Evolutionary conservation across 306 rosid genomes (phyloP).

Genomic region (Ochetophila trinervis): DNA sequence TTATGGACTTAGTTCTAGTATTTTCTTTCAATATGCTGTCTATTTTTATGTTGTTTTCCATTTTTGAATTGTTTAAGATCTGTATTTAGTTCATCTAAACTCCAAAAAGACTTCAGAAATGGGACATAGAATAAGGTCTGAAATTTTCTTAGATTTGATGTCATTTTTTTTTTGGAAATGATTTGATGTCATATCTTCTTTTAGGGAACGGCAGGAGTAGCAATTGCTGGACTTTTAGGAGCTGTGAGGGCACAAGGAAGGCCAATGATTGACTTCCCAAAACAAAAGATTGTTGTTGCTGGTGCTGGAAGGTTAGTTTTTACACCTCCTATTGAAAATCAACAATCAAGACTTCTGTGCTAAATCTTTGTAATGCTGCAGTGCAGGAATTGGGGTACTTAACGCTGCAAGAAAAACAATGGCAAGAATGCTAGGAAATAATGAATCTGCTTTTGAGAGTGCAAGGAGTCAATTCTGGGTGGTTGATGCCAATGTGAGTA

Average conservation of each 20-base stretch:
- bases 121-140: neutral
- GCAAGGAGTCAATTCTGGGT: conserved; percentile 97
- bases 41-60: neutral
- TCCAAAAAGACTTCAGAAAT: neutral
- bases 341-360: conserved; percentile 16
- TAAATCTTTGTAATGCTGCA: conserved; percentile 46
- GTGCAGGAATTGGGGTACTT: conserved; percentile 97
- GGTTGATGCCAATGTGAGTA: conserved; percentile 84
- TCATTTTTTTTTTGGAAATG: too few relatives aligned
- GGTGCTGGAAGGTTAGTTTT: conserved; percentile 98
- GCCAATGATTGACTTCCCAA: conserved; percentile 97
- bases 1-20: too few relatives aligned
- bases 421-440: conserved; percentile 99
- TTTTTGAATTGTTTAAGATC: too few relatives aligned
- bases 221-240: conserved; percentile 95
- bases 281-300: conserved; percentile 96
- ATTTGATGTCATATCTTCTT: conserved; percentile 21
- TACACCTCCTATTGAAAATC: neutral
- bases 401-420: conserved; percentile 91
- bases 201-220: conserved; percentile 99
- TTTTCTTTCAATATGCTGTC: neutral
- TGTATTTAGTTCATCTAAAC: too few relatives aligned
- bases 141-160: neutral
- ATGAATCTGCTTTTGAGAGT: conserved; percentile 73
- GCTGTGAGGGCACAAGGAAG: conserved; percentile 99